Base-by-base conservation (phyloP, 805 yeast species). In the Starmerella apis region DNA sequence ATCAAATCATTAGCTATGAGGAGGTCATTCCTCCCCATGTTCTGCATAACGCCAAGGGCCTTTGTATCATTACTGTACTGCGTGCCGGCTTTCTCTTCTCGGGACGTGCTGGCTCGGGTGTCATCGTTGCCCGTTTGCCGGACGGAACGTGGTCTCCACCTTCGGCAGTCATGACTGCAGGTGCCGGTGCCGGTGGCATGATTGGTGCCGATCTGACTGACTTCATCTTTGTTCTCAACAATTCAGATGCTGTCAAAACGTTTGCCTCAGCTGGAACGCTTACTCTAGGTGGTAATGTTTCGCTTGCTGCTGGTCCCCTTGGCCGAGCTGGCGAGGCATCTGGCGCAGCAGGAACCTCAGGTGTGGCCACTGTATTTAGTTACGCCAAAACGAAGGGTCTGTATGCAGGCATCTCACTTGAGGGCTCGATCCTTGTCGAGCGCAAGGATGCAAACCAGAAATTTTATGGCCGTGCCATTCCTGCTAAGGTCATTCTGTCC, bases 81-180 rank as follows among this genome's bases (percentile, higher is more conserved):
- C 90, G 92, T 65, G 98, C 97, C 3, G 98, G 98, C 2, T 90
- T 90, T 65, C 71, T 90, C 49, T 90, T 90, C 65, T 85, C 95
- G 2, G 98, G 97, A 25, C 77, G 98, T 65, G 97, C 96, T 0
- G 98, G 98, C 23, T 85, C 95, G 1, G 98, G 98, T 56, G 85
- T 90, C 31, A 83, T 90, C 54, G 94, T 90, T 23, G 95, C 96
- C 4, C 72, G 96, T 52, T 73, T 92, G 45, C 94, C 94, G 2
- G 97, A 92, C 67, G 97, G 96, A 0, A 68, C 83, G 0, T 90
- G 98, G 98, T 87, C 96, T 13, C 94, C 96, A 2, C 98, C 98
- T 1, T 81, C 94, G 2, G 98, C 96, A 9, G 82, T 92, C 57
- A 81, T 79, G 47, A 85, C 96, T 20, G 97, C 95, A 3, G 98